phyloP scores from a whole-genome alignment of 306 rosid species.

The Ormosia emarginata region DNA sequence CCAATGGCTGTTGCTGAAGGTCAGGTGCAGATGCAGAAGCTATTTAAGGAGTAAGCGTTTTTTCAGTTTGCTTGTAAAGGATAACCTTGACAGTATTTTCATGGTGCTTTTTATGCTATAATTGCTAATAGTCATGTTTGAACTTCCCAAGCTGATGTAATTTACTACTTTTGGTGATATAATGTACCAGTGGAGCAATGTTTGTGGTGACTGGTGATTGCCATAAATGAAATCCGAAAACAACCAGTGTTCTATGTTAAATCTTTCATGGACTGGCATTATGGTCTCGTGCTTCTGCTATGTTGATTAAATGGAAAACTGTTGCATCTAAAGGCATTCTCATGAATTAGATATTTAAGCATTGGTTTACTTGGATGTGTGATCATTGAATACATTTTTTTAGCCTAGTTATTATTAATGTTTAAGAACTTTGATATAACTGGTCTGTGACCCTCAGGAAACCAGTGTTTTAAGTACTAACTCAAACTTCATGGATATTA shows the following conservation, averaged over 20 bases:
- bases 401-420: not conserved
- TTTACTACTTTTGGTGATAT: not conserved
- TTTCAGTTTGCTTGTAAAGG: not conserved
- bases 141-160: not conserved
- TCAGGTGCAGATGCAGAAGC: not conserved
- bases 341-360: constrained; percentile 1
- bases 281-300: constrained; percentile 1
- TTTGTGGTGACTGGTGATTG: not conserved
- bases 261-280: not conserved
- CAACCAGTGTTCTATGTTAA: not conserved
- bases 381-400: not conserved
- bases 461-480: not conserved
- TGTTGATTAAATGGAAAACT: constrained; percentile 2
- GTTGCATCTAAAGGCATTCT: not conserved
- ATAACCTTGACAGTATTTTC: not conserved
- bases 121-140: not conserved
- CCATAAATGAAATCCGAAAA: not conserved
- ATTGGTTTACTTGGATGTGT: constrained; percentile 3
- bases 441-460: constrained; percentile 11
- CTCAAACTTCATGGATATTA: constrained; percentile 7
- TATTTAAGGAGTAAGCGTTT: not conserved
- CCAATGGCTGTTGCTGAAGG: constrained; percentile 7
- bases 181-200: not conserved
- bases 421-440: not conserved
- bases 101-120: not conserved